These are phyloP conservation scores for Spathaspora jeffriesii DNA, from an alignment of 1,139 yeast genomes.

Conservation along the genomic window DNA sequence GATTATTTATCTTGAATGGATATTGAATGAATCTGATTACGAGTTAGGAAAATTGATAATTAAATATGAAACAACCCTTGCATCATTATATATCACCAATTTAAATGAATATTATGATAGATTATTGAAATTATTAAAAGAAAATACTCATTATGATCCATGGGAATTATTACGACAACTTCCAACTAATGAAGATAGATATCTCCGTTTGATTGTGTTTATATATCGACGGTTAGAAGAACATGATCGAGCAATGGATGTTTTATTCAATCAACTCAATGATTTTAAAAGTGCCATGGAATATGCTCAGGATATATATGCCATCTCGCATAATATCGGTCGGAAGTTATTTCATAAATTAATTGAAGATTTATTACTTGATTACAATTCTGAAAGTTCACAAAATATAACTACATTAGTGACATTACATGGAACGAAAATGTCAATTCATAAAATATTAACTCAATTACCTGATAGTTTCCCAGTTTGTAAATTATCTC, in stretches of 20 bases:
- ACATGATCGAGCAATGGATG: slow-evolving; percentile 65
- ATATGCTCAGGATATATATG: slow-evolving; percentile 59
- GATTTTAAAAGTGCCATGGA: slow-evolving; percentile 60
- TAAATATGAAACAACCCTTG: slow-evolving; percentile 53
- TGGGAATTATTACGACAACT: slow-evolving; percentile 41
- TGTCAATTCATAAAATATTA: slow-evolving; percentile 53
- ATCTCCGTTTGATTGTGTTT: slow-evolving; percentile 51
- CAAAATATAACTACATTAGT: slow-evolving; percentile 46
- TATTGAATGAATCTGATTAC: slow-evolving; percentile 43
- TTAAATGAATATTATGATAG: slow-evolving; percentile 32
- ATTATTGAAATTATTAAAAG: slow-evolving; percentile 35
- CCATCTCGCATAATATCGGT: slow-evolving; percentile 41
- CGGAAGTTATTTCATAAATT: slow-evolving; percentile 34
- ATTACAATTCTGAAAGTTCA: slow-evolving; percentile 28
- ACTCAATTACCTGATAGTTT: slow-evolving; percentile 52
- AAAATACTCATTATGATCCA: slow-evolving; percentile 44
- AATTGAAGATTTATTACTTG: slow-evolving; percentile 38
- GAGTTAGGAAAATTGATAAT: slow-evolving; percentile 29
- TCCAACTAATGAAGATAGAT: slow-evolving; percentile 36
- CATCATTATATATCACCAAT: slow-evolving; percentile 52
- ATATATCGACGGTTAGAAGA: slow-evolving; percentile 62
- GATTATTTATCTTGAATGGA: slow-evolving; percentile 63
- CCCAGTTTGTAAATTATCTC: slow-evolving; percentile 42
- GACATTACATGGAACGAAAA: slow-evolving; percentile 50
- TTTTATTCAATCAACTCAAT: slow-evolving; percentile 58